Conservation (phyloP, 2,329 filamentous ascomycete species). For the Dothistroma septosporum region DNA sequence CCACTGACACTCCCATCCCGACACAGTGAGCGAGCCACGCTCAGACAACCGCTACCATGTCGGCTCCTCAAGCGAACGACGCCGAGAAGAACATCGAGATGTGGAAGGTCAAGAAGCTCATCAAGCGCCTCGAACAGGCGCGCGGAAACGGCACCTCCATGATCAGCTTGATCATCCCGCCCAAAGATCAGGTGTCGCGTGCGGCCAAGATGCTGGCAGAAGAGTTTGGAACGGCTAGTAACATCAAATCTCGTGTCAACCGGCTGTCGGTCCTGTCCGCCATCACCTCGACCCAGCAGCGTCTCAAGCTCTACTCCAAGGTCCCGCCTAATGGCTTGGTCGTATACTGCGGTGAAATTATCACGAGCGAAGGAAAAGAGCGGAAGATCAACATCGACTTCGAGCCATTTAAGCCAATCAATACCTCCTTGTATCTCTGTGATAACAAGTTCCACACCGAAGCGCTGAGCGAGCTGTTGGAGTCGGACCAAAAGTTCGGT, state of each 20-base stretch:
- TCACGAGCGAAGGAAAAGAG: conserved; percentile 97
- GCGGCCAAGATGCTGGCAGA: conserved; percentile 99
- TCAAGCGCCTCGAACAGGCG: conserved; percentile 95
- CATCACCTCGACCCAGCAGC: conserved; percentile 98
- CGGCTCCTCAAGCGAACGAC: conserved; percentile 79
- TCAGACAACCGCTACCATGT: conserved; percentile 61
- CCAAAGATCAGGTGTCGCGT: conserved; percentile 96
- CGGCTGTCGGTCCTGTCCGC: conserved; percentile 95
- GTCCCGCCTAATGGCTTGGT: conserved; percentile 96
- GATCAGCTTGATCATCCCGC: conserved; percentile 98
- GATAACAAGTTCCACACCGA: conserved; percentile 99
- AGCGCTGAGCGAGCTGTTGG: conserved; percentile 90
- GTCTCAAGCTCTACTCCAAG: conserved; percentile 98
- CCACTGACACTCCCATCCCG: conserved; percentile 7
- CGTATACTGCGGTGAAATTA: conserved; percentile 99
- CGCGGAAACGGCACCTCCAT: conserved; percentile 98
- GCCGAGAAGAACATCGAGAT: conserved; percentile 95
- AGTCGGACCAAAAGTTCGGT: conserved; percentile 98
- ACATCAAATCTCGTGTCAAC: conserved; percentile 99
- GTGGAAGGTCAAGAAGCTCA: conserved; percentile 99
- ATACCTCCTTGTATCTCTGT: conserved; percentile 97
- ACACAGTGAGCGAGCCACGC: conserved; percentile 18
- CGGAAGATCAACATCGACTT: conserved; percentile 99
- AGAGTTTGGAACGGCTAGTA: conserved; percentile 82
- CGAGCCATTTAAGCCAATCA: conserved; percentile 99